These are phyloP conservation scores for Fusarium lateritium DNA, from an alignment of 2,329 filamentous ascomycete genomes.

Conservation along the genomic window DNA sequence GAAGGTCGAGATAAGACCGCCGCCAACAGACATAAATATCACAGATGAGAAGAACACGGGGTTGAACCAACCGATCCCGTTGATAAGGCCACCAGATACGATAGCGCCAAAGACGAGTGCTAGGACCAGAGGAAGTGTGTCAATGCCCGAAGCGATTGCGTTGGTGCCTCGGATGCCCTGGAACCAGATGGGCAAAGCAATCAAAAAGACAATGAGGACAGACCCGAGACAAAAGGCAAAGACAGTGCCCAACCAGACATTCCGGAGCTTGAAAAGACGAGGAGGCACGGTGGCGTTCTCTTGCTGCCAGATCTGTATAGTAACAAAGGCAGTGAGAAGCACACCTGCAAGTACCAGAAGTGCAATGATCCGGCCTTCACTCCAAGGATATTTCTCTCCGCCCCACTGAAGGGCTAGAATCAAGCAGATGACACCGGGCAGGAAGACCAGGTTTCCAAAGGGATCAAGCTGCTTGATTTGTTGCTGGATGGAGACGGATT, in stretches of 20 bases:
- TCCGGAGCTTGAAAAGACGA: conserved; percentile 17
- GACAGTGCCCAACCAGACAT: conserved; percentile 13
- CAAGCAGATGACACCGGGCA: conserved; percentile 58
- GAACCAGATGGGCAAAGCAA: conserved; percentile 11
- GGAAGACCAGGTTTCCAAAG: conserved; percentile 43
- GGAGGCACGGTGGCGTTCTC: conserved; percentile 27
- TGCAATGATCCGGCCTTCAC: conserved; percentile 27
- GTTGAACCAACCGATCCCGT: conserved; percentile 16
- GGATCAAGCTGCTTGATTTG: conserved; percentile 35
- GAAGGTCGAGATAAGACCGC: conserved; percentile 14
- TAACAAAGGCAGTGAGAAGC: conserved; percentile 15
- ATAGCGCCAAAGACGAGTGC: conserved; percentile 12
- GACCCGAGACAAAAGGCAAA: conserved; percentile 18
- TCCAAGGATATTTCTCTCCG: conserved; percentile 51
- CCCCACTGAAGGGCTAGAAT: conserved; percentile 64
- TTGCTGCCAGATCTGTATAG: conserved; percentile 16
- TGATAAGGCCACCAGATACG: conserved; percentile 15
- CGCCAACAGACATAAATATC: conserved; percentile 15
- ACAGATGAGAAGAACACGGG: conserved; percentile 17
- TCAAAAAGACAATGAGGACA: conserved; percentile 15
- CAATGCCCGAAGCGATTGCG: conserved; percentile 11
- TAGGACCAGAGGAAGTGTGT: conserved; percentile 6
- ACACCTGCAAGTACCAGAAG: conserved; percentile 19
- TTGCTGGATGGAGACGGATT: background rate
- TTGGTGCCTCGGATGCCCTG: conserved; percentile 11